phyloP scores from a whole-genome alignment of 345 rosid genomes.

The Clarkia xantiana region DNA sequence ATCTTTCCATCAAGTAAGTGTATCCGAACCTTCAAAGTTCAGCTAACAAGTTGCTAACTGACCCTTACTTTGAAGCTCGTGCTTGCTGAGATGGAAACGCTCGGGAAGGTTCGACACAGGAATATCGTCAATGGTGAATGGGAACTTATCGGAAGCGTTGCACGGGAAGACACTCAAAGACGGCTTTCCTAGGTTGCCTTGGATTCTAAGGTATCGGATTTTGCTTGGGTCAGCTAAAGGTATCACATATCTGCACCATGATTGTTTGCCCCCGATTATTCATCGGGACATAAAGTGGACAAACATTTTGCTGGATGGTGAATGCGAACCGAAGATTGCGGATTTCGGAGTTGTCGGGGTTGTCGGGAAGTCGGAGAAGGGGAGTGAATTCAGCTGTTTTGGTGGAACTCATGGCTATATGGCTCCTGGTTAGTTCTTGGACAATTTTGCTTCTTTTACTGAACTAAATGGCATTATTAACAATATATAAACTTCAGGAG shows the following conservation, averaged over 20 bases:
- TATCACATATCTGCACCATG: slow-evolving; percentile 74
- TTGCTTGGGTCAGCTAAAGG: slow-evolving; percentile 80
- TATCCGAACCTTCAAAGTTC: too few relatives aligned
- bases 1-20: slow-evolving; percentile 30
- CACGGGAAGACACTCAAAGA: slow-evolving; percentile 28
- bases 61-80: too few relatives aligned
- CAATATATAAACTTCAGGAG: too few relatives aligned
- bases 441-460: not conserved
- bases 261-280: slow-evolving; percentile 62
- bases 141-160: slow-evolving; percentile 59
- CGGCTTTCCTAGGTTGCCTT: slow-evolving; percentile 39
- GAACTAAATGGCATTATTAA: not conserved
- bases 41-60: too few relatives aligned
- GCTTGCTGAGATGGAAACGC: slow-evolving; percentile 63
- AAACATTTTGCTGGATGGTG: slow-evolving; percentile 56
- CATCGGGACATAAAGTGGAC: slow-evolving; percentile 84
- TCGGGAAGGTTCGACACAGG: slow-evolving; percentile 65
- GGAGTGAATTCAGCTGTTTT: slow-evolving; percentile 34
- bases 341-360: slow-evolving; percentile 84
- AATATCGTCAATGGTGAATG: slow-evolving; percentile 73
- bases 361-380: slow-evolving; percentile 28
- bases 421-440: slow-evolving; percentile 54
- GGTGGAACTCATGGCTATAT: slow-evolving; percentile 89
- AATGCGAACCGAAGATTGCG: slow-evolving; percentile 65
- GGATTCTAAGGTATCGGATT: slow-evolving; percentile 58